phyloP scores from a whole-genome alignment of 176 grass and related monocot species.

The Miscanthus lutarioriparius region DNA sequence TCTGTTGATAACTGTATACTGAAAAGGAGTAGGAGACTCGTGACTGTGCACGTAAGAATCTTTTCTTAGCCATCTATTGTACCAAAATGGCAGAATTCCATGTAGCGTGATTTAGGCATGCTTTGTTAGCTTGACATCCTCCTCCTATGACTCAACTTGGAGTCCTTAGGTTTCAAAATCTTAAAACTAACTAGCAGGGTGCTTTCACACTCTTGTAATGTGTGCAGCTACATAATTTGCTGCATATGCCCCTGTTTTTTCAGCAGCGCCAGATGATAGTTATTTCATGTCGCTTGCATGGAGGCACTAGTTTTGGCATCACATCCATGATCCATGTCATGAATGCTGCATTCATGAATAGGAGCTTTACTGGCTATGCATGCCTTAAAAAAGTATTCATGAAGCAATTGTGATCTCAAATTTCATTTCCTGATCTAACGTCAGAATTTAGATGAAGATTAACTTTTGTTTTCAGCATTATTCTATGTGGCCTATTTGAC shows the following conservation, averaged over 20 bases:
- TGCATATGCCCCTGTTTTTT: background rate
- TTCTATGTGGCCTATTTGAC: conserved; percentile 1
- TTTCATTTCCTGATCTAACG: background rate
- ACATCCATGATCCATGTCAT: background rate
- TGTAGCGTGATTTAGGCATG: background rate
- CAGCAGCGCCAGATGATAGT: background rate
- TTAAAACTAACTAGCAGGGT: background rate
- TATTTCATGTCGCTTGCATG: background rate
- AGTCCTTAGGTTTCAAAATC: background rate
- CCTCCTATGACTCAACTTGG: background rate
- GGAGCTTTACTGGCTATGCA: background rate
- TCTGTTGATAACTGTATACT: background rate
- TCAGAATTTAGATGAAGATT: background rate
- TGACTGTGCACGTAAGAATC: background rate
- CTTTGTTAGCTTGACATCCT: background rate
- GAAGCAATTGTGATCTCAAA: background rate
- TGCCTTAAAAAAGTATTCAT: background rate
- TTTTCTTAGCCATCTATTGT: background rate
- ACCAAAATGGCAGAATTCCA: conserved; percentile 1
- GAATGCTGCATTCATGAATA: background rate
- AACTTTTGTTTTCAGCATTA: conserved; percentile 11
- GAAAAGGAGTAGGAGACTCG: background rate
- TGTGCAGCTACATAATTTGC: background rate
- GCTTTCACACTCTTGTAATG: background rate
- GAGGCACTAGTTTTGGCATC: background rate